A percentile compares a stretch with the other conserved stretches of the same genome.
Evolutionary conservation across 306 rosid species (phyloP).

Genomic region (Astragalus membranaceus): DNA sequence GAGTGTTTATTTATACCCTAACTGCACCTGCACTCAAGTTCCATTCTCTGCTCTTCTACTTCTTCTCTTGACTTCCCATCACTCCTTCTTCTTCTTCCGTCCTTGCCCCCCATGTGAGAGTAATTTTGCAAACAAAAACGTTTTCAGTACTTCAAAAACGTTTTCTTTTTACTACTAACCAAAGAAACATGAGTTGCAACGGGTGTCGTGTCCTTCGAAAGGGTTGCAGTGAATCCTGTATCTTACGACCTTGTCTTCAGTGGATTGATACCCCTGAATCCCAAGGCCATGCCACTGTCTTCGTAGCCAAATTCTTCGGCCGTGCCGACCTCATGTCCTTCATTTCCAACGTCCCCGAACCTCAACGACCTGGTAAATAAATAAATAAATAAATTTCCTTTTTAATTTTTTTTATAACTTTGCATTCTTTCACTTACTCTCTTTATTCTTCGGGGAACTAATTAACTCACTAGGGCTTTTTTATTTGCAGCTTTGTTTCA

Average conservation of each 20-base stretch:
- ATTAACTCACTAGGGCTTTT: not conserved
- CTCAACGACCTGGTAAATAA: slow-evolving; percentile 65
- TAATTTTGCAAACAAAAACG: not conserved
- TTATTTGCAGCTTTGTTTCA: slow-evolving; percentile 58
- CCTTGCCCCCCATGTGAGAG: slow-evolving; percentile 20
- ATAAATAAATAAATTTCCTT: too few relatives aligned
- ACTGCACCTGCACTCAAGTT: not conserved
- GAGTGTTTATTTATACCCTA: slow-evolving; percentile 35
- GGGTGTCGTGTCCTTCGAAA: slow-evolving; percentile 96
- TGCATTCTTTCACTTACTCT: too few relatives aligned
- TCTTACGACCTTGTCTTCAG: slow-evolving; percentile 82
- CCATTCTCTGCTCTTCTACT: slow-evolving; percentile 9
- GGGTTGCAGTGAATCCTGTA: slow-evolving; percentile 94
- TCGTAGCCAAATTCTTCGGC: slow-evolving; percentile 97
- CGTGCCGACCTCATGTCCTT: slow-evolving; percentile 98
- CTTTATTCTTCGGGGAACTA: not conserved
- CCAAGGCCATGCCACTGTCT: slow-evolving; percentile 93
- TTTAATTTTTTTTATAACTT: too few relatives aligned
- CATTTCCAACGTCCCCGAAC: slow-evolving; percentile 84
- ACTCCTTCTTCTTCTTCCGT: not conserved
- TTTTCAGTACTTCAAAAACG: not conserved
- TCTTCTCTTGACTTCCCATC: not conserved
- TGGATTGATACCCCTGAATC: slow-evolving; percentile 89
- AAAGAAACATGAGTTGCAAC: slow-evolving; percentile 77
- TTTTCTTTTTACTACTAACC: not conserved